Conservation (phyloP, 73 alveolate species). For the Tetrahymena thermophila region DNA sequence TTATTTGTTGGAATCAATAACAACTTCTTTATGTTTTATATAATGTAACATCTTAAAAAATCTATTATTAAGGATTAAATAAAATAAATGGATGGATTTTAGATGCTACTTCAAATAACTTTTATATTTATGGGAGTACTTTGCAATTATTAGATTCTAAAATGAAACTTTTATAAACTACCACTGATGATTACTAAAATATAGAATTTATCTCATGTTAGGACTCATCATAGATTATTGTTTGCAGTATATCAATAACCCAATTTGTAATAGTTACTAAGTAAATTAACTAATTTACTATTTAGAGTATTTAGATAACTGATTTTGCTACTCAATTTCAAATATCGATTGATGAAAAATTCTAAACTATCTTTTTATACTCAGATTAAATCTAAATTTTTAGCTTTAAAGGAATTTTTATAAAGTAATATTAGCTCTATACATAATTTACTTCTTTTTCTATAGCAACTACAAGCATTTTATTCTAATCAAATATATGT, state of each 20-base stretch:
- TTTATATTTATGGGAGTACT: not conserved
- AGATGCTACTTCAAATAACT: not conserved
- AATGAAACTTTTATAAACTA: not conserved
- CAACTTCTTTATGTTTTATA: not conserved
- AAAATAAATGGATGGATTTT: not conserved
- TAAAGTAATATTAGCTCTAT: no score
- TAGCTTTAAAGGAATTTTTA: not conserved
- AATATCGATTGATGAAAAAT: not conserved
- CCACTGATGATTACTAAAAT: not conserved
- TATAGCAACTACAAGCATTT: not conserved
- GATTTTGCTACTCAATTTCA: not conserved
- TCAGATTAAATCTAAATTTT: not conserved
- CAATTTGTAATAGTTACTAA: not conserved
- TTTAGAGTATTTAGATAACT: not conserved
- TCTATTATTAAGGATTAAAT: no score
- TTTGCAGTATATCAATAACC: not conserved
- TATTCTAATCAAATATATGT: not conserved
- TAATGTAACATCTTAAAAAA: not conserved
- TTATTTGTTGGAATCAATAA: not conserved
- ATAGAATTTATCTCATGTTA: not conserved
- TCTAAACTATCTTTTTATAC: not conserved
- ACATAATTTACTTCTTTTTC: not conserved
- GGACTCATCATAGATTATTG: not conserved
- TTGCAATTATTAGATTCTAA: not conserved
- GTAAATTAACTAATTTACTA: no score